Base-by-base conservation (phyloP, 202 grass and related monocot species). In the Eragrostis tef region DNA sequence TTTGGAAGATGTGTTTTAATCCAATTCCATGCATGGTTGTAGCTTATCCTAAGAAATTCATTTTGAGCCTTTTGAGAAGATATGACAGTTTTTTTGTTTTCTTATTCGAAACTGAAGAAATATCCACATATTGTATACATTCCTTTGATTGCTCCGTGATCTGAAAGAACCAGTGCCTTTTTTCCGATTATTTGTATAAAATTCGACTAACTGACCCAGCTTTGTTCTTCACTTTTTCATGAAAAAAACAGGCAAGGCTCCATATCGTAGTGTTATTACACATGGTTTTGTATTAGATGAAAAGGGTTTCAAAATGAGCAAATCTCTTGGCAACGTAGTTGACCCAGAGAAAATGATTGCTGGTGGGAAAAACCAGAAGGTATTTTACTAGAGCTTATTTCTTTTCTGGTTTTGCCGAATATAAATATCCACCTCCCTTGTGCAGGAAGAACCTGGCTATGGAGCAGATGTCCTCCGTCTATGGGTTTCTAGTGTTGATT, bases 401-500 rank as follows among this genome's bases (percentile, higher is more conserved):
- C 25, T 69, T 89, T 88, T 64, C 43, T 86, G 62, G 36, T 68
- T 79, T 85, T 46, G 0, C 45, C 27, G n/a, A 70, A 72, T 86
- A 47, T 68, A 82, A 90, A 90, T 67, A 6, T 27, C 64, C 82
- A 67, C 76, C 8, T 10, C 68, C 48, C 41, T 80, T 71, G 48
- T 90, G 57, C 81, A 98, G 95, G 79, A 98, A 81, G 90, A 98
- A 77, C 95, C 95, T 73, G 64, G 72, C 52, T 98, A 98, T 86
- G 95, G 95, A 70, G 92, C 92, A 79, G 95, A 94, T 85, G 95
- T 98, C 67, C 88, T 98, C 70, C 90, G 95, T 78, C 69, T 98
- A 81, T 98, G 95, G 95, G 92, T 98, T 83, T 98, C 95, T 7
- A 98, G 95, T 79, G 95, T 98, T 84, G 95, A 98, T 89, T 98